Percentiles rank a stretch among this genome's conserved stretches.
Conservation (phyloP, 306 rosid species). For the Gillenia trifoliata region DNA sequence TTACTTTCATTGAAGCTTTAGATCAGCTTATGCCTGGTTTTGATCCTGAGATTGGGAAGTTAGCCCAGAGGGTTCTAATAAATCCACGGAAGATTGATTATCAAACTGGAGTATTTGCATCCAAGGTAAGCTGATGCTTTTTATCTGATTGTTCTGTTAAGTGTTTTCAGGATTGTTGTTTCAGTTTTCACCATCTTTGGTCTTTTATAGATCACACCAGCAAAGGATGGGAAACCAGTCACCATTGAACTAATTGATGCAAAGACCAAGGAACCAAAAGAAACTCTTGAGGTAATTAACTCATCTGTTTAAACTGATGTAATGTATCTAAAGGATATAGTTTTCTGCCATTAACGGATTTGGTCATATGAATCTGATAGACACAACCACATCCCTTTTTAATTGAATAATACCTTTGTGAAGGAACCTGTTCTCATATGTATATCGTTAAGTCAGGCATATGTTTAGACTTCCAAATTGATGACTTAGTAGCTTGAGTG, state of each 20-base stretch:
- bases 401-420: not conserved
- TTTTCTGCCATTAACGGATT: not conserved
- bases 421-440: not conserved
- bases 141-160: constrained; percentile 10
- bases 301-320: not conserved
- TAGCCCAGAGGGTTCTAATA: constrained; percentile 93
- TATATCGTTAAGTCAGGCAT: not conserved
- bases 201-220: constrained; percentile 79
- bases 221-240: constrained; percentile 96
- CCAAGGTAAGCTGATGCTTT: constrained; percentile 60
- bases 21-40: constrained; percentile 99
- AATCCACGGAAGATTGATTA: constrained; percentile 90
- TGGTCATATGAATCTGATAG: not conserved
- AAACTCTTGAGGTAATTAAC: constrained; percentile 77
- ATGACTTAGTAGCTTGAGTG: not conserved
- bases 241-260: constrained; percentile 94
- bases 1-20: constrained; percentile 91
- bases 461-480: constrained; percentile 5
- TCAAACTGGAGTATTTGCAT: constrained; percentile 92
- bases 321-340: not conserved
- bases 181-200: constrained; percentile 2
- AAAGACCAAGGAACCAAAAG: constrained; percentile 84
- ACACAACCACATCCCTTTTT: not conserved
- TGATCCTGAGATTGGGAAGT: constrained; percentile 98
- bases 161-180: constrained; percentile 11